phyloP scores from a whole-genome alignment of 2,329 filamentous ascomycete species.

The Apiospora arundinis region DNA sequence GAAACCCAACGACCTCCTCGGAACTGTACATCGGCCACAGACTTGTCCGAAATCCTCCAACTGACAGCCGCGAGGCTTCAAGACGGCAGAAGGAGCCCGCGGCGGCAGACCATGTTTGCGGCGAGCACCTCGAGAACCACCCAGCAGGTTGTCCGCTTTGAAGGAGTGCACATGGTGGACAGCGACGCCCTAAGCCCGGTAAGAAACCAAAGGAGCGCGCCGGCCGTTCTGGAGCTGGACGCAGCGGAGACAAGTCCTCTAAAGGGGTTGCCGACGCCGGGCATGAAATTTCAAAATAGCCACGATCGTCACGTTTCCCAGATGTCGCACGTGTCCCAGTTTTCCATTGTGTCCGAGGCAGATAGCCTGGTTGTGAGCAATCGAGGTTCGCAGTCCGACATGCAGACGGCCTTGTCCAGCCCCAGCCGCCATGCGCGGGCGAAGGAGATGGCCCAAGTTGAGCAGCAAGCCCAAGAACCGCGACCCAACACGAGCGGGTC shows the following conservation, averaged over 20 bases:
- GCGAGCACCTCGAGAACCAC: conserved; percentile 20
- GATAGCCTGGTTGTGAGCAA: conserved; percentile 47
- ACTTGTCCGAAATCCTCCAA: conserved; percentile 57
- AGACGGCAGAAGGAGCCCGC: conserved; percentile 43
- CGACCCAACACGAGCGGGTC: conserved; percentile 45
- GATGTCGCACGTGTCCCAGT: conserved; percentile 9
- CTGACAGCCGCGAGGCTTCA: conserved; percentile 59
- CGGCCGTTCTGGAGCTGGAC: conserved; percentile 37
- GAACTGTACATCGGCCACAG: conserved; percentile 51
- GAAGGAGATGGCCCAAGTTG: not conserved
- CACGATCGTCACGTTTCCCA: conserved; percentile 41
- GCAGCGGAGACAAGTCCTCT: conserved; percentile 18
- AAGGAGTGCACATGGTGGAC: not conserved
- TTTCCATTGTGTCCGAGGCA: conserved; percentile 44
- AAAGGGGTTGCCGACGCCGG: conserved; percentile 8
- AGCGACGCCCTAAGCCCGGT: conserved; percentile 36
- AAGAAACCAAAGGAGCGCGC: conserved; percentile 40
- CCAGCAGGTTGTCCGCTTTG: not conserved
- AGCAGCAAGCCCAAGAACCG: not conserved
- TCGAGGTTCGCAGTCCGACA: conserved; percentile 43
- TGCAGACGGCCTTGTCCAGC: conserved; percentile 48
- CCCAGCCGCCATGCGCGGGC: conserved; percentile 45
- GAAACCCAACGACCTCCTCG: conserved; percentile 15
- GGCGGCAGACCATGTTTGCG: conserved; percentile 37
- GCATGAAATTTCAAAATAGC: conserved; percentile 28